Conservation (phyloP, 495 filamentous ascomycete species). For the Hypoxylon trugodes region DNA sequence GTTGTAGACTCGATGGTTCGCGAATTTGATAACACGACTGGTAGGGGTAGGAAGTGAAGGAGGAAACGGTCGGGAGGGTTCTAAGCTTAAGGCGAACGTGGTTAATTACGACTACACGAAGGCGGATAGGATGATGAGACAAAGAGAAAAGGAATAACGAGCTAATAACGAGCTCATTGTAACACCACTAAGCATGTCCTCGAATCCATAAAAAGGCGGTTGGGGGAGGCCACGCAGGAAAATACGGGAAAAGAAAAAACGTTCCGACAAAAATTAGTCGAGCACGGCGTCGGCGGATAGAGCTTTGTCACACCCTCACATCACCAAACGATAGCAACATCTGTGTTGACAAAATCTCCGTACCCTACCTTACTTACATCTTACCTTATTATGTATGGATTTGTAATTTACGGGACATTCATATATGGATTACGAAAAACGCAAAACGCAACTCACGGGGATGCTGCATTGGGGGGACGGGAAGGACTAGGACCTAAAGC, state of each 20-base stretch:
- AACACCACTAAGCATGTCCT: constrained; percentile 8
- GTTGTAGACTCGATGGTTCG: constrained; percentile 48
- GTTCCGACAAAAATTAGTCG: constrained; percentile 1
- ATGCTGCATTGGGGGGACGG: background rate
- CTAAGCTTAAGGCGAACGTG: background rate
- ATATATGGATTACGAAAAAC: background rate
- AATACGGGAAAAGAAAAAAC: background rate
- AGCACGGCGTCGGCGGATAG: constrained; percentile 29
- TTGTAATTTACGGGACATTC: constrained; percentile 22
- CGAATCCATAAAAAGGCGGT: constrained; percentile 14
- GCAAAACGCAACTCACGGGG: constrained; percentile 19
- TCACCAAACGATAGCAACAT: constrained; percentile 2
- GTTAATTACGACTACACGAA: background rate
- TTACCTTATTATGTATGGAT: background rate
- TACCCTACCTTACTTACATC: background rate
- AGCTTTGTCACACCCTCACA: constrained; percentile 1
- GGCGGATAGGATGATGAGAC: background rate
- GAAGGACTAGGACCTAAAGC: too few species aligned
- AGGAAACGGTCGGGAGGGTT: background rate
- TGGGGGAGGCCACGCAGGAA: background rate
- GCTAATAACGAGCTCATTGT: constrained; percentile 10
- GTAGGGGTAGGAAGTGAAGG: constrained; percentile 26
- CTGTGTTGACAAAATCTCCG: constrained; percentile 1
- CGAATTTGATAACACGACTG: constrained; percentile 47
- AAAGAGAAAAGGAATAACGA: background rate